Evolutionary conservation across 1,139 yeast species (phyloP).

Genomic region (Sugiyamaella pinicola): DNA sequence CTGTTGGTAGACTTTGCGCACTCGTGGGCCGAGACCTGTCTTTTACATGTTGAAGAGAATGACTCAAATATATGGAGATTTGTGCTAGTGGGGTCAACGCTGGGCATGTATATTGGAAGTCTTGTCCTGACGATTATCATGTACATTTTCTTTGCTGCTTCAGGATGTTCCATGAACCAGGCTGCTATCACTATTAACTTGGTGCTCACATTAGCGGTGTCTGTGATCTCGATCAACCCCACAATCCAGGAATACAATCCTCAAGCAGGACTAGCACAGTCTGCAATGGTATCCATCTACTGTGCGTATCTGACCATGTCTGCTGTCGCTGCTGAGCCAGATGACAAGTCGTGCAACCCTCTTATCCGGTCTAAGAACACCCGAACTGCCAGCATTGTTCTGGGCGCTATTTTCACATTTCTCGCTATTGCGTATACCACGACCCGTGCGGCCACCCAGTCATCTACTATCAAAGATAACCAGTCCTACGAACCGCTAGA

Average conservation of each 20-base stretch:
- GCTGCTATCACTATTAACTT: slow-evolving; percentile 81
- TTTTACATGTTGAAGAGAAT: slow-evolving; percentile 84
- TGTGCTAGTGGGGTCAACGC: slow-evolving; percentile 81
- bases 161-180: slow-evolving; percentile 90
- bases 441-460: slow-evolving; percentile 79
- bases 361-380: slow-evolving; percentile 86
- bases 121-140: slow-evolving; percentile 71
- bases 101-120: slow-evolving; percentile 76
- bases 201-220: slow-evolving; percentile 61
- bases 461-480: slow-evolving; percentile 34
- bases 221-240: slow-evolving; percentile 76
- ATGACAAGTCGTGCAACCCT: slow-evolving; percentile 89
- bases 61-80: slow-evolving; percentile 85
- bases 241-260: slow-evolving; percentile 90
- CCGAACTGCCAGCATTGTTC: slow-evolving; percentile 79
- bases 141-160: slow-evolving; percentile 80
- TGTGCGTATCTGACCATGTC: slow-evolving; percentile 90
- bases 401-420: slow-evolving; percentile 93
- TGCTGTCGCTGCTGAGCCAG: slow-evolving; percentile 97
- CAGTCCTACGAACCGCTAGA: slow-evolving; percentile 41
- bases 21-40: slow-evolving; percentile 97
- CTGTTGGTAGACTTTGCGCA: slow-evolving; percentile 95
- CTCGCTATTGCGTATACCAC: slow-evolving; percentile 96
- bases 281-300: slow-evolving; percentile 93
- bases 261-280: slow-evolving; percentile 93